phyloP scores from a whole-genome alignment of 2,329 filamentous ascomycete genomes.

The Eutypa lata region DNA sequence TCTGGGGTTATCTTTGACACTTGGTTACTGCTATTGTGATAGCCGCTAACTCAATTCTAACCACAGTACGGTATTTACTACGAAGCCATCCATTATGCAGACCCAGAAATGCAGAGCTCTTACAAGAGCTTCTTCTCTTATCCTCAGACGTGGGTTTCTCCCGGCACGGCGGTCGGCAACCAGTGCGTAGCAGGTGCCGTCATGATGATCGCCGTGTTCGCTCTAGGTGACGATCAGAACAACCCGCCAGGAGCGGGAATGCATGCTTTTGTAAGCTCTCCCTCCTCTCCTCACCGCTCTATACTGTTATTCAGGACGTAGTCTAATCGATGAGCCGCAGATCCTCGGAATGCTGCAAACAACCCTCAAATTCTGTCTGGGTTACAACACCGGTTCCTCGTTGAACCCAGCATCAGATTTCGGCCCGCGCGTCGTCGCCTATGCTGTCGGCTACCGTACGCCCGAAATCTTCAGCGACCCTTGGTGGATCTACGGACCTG shows the following conservation, averaged over 20 bases:
- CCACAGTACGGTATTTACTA: conserved; percentile 28
- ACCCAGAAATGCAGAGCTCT: conserved; percentile 26
- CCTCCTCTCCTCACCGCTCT: not conserved
- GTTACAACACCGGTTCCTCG: conserved; percentile 34
- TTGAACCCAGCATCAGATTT: conserved; percentile 37
- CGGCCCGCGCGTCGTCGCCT: conserved; percentile 25
- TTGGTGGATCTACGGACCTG: conserved; percentile 32
- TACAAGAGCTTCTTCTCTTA: conserved; percentile 33
- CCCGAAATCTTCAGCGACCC: conserved; percentile 23
- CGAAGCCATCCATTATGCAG: conserved; percentile 27
- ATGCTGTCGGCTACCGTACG: conserved; percentile 12
- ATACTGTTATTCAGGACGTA: not conserved
- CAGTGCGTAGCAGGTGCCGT: conserved; percentile 33
- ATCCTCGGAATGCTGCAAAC: conserved; percentile 33
- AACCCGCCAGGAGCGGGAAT: conserved; percentile 35
- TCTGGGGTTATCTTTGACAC: too few species aligned
- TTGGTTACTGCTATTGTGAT: too few species aligned
- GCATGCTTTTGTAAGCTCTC: conserved; percentile 27
- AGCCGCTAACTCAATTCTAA: not conserved
- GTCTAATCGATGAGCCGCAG: conserved; percentile 1
- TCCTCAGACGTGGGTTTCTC: conserved; percentile 25
- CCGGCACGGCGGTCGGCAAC: conserved; percentile 29
- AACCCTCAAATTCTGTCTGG: conserved; percentile 33
- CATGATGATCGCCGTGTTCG: conserved; percentile 34
- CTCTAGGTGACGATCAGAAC: conserved; percentile 34